These are phyloP conservation scores for Citrus trifoliata DNA, from an alignment of 345 rosid genomes.

Conservation along the genomic window DNA sequence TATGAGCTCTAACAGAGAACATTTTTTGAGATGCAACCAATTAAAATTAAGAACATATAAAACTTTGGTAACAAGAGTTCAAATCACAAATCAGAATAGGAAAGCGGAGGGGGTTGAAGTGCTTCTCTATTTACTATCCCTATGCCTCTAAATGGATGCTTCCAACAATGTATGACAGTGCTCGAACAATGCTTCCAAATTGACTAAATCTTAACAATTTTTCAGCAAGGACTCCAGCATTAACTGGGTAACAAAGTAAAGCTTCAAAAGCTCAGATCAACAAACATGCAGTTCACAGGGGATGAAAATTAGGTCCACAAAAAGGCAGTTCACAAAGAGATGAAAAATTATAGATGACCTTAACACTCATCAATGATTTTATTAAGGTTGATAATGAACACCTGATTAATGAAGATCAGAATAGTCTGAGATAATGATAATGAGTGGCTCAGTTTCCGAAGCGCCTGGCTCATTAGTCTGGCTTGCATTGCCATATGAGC, in stretches of 20 bases:
- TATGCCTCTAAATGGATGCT: background rate
- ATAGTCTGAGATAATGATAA: constrained; percentile 78
- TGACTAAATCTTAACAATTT: background rate
- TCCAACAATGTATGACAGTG: background rate
- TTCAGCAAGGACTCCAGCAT: background rate
- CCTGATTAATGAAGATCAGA: constrained; percentile 85
- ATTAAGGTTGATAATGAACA: constrained; percentile 11
- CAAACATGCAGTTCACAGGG: background rate
- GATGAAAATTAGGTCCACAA: background rate
- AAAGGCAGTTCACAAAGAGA: background rate
- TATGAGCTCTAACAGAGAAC: background rate
- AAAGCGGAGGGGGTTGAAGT: background rate
- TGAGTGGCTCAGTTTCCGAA: constrained; percentile 93
- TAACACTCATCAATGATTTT: background rate
- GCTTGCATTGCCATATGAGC: constrained; percentile 99
- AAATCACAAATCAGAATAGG: background rate
- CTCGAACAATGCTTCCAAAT: background rate
- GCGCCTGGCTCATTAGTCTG: constrained; percentile 98
- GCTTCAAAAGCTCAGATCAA: background rate
- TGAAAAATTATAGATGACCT: background rate
- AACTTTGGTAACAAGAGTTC: background rate
- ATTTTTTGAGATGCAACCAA: background rate
- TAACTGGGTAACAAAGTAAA: background rate
- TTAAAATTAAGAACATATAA: background rate
- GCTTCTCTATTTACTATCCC: background rate